These are phyloP conservation scores for Parastagonospora avenae DNA, from an alignment of 2,329 filamentous ascomycete species.

Conservation along the genomic window DNA sequence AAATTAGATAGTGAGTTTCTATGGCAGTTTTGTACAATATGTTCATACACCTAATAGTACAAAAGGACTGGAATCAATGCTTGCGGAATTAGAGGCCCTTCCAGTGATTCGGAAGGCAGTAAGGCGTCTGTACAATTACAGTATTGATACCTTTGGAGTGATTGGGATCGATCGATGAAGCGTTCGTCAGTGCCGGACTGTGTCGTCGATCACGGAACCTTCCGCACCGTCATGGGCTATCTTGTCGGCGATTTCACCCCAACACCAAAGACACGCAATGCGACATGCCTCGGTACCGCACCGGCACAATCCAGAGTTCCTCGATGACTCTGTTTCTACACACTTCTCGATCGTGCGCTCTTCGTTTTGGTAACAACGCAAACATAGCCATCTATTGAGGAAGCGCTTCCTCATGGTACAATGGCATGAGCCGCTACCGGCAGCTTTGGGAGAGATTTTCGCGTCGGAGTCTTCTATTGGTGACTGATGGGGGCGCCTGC, in stretches of 20 bases:
- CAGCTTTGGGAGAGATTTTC: neutral
- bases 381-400: slow-evolving; percentile 28
- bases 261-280: slow-evolving; percentile 16
- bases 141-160: no score
- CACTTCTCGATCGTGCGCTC: slow-evolving; percentile 3
- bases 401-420: slow-evolving; percentile 24
- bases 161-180: no score
- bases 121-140: no score
- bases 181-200: no score
- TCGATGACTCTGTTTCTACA: neutral
- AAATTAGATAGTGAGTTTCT: no score
- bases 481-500: neutral
- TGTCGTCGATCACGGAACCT: no score
- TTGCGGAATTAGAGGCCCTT: no score
- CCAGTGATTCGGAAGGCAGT: no score
- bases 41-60: no score
- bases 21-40: no score
- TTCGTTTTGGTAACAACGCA: slow-evolving; percentile 25
- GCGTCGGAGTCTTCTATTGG: neutral
- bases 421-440: slow-evolving; percentile 5
- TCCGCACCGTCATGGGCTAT: neutral
- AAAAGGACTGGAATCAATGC: no score
- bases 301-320: neutral
- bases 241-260: neutral
- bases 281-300: neutral